Base-by-base conservation (phyloP, 202 grass and related monocot species). In the Carex arenaria region DNA sequence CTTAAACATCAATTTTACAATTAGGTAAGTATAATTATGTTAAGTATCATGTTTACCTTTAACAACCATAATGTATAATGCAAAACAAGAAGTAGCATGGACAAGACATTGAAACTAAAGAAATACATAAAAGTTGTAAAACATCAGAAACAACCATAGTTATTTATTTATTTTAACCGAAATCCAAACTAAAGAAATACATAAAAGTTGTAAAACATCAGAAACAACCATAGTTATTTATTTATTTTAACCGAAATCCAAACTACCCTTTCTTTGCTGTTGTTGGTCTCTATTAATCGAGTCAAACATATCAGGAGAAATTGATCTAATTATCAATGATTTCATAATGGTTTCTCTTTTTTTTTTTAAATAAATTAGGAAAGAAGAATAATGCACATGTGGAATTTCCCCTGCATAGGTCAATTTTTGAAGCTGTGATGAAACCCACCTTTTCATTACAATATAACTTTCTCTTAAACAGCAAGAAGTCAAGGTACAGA, bases 1-100 rank as follows among this genome's bases (percentile, higher is more conserved):
- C 32, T n/a, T 36, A 38, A 18, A 67, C 32, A 67, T 17, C 8
- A 38, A 64, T 72, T 52, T 49, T 72, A 49, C 69, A 72, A 72
- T 51, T 51, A 72, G 69, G 22, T 73, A 54, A 10, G 72, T 72
- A 72, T 84, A 86, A 66, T 81, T 89, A 89, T 30, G 79, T 31
- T 54, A 75, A 22, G 71, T 7, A 75, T 55, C 45, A 75, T 54
- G 49, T 14, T 75, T 23, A 55, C 72, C 23, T 26, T 55, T 32
- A 49, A 31, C 31, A 11, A 17, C 14, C 72, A 55, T 18, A 30
- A 54, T 12, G 55, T 47, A 31, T 53, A 43, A 23, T 42, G 42
- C 49, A 26, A 75, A 54, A 55, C 9, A 75, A 72, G n/a, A 75
- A 72, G 9, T 5, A 55, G 49, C 13, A 75, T 51, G 69, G 43